phyloP scores from a whole-genome alignment of 768 basidiomycete genomes.

The Boletus tomentosulus region DNA sequence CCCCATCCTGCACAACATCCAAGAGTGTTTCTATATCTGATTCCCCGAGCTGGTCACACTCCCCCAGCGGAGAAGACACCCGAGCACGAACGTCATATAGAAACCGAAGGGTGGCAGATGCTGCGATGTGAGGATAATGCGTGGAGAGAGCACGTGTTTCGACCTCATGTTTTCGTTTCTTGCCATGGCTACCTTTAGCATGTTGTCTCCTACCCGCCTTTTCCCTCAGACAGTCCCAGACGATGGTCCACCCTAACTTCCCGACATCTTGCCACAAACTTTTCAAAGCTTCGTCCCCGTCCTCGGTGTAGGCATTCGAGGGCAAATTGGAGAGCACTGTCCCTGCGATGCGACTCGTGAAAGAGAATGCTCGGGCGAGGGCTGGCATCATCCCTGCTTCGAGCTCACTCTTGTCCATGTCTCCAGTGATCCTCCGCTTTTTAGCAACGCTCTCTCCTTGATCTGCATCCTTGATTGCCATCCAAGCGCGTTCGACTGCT shows the following conservation, averaged over 20 bases:
- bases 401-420: background rate
- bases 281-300: conserved; percentile 34
- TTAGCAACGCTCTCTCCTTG: conserved; percentile 8
- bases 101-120: conserved; percentile 44
- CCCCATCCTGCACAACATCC: conserved; percentile 26
- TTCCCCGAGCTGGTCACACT: conserved; percentile 24
- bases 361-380: conserved; percentile 41
- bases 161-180: conserved; percentile 26
- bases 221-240: conserved; percentile 19
- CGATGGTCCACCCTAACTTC: conserved; percentile 30
- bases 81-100: conserved; percentile 36
- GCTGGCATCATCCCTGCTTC: conserved; percentile 14
- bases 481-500: conserved; percentile 14
- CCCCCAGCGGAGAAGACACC: conserved; percentile 25
- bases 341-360: conserved; percentile 41
- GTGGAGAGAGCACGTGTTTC: conserved; percentile 4
- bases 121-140: conserved; percentile 26
- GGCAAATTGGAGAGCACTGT: conserved; percentile 55
- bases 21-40: conserved; percentile 22
- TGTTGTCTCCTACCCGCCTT: background rate
- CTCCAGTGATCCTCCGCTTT: conserved; percentile 10
- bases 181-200: conserved; percentile 31
- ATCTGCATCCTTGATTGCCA: background rate
- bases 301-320: conserved; percentile 25
- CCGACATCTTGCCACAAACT: conserved; percentile 14